Conservation (phyloP, 192 early-diverging fungal genomes). For the Radiomyces spectabilis region DNA sequence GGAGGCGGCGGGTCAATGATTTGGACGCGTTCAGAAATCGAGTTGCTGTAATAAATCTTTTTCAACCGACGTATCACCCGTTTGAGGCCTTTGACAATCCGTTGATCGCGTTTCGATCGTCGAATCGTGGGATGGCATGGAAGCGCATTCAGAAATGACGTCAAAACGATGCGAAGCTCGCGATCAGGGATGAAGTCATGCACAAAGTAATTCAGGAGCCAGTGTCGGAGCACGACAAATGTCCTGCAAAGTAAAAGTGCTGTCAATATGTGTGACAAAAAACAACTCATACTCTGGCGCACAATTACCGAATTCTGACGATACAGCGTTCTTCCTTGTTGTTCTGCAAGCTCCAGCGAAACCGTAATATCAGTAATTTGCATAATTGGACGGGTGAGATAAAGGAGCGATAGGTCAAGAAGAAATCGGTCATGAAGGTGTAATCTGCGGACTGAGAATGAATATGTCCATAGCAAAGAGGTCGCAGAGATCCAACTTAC, state of each 20-base stretch:
- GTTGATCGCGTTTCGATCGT: constrained; percentile 36
- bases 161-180: constrained; percentile 29
- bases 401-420: constrained; percentile 52
- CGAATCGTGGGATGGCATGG: constrained; percentile 29
- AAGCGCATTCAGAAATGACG: constrained; percentile 29
- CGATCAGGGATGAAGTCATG: constrained; percentile 44
- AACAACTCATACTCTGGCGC: too few species aligned
- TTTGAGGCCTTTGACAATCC: constrained; percentile 42
- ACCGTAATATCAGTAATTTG: constrained; percentile 44
- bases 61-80: constrained; percentile 22
- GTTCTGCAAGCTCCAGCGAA: constrained; percentile 43
- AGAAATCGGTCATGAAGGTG: constrained; percentile 54
- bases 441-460: constrained; percentile 33
- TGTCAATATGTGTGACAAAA: not conserved
- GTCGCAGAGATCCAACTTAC: constrained; percentile 19
- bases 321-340: constrained; percentile 39
- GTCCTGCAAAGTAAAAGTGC: constrained; percentile 14
- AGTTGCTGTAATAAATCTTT: constrained; percentile 17
- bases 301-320: constrained; percentile 44
- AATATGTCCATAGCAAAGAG: constrained; percentile 5
- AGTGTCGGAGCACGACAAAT: constrained; percentile 53
- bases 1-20: constrained; percentile 27
- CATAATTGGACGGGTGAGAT: constrained; percentile 45
- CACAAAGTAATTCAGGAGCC: constrained; percentile 53
- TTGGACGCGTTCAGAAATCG: constrained; percentile 11